A percentile compares a stretch with the other conserved stretches of the same genome.
Conservation (phyloP, 176 grass and related monocot species). For the Coix lacrymajobi region DNA sequence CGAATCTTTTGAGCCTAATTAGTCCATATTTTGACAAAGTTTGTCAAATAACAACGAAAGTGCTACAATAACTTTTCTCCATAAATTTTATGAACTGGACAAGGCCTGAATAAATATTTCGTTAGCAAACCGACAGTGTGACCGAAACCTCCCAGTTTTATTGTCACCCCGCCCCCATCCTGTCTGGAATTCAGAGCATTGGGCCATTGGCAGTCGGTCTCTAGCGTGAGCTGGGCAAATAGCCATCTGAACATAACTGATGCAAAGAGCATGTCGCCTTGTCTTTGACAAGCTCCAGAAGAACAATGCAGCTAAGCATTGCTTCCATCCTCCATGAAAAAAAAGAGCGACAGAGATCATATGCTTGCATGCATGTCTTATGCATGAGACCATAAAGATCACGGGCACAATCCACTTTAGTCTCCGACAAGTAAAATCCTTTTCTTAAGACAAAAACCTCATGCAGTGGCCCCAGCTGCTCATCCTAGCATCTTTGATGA, state of each 20-base stretch:
- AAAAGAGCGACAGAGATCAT: neutral
- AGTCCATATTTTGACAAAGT: too few species aligned
- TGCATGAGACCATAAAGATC: constrained; percentile 5
- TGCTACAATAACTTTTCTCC: too few species aligned
- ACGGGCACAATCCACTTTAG: constrained; percentile 38
- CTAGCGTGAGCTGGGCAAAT: neutral
- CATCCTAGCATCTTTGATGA: constrained; percentile 27
- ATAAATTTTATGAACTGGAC: too few species aligned
- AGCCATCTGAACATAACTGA: neutral
- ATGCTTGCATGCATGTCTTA: neutral
- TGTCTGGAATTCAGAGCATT: too few species aligned
- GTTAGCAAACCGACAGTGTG: too few species aligned
- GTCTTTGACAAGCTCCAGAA: neutral
- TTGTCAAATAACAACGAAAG: too few species aligned
- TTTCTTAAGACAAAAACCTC: constrained; percentile 29
- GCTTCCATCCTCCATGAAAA: neutral
- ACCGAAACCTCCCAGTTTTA: too few species aligned
- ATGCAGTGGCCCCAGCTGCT: constrained; percentile 8
- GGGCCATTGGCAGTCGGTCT: neutral
- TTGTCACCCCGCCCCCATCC: too few species aligned
- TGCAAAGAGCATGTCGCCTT: neutral
- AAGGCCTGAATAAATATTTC: too few species aligned
- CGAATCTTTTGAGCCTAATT: too few species aligned
- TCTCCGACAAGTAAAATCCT: constrained; percentile 36
- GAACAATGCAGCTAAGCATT: neutral